A percentile compares a stretch with the other conserved stretches of the same genome.
These are phyloP conservation scores for Russula emetica DNA, from an alignment of 768 basidiomycete species.

Conservation along the genomic window DNA sequence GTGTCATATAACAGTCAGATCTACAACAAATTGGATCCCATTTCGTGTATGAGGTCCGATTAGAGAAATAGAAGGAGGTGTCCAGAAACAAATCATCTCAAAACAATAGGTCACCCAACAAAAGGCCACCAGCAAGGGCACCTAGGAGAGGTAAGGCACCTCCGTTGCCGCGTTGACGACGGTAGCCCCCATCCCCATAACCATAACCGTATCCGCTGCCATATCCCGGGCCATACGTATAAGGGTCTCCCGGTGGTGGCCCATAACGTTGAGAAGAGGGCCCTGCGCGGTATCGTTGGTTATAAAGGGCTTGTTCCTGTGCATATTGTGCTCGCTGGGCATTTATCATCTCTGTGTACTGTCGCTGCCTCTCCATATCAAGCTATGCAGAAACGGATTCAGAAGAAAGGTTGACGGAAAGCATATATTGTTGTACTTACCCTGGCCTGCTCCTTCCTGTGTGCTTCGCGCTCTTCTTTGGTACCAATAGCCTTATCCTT, in stretches of 20 bases:
- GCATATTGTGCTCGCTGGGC: slow-evolving; percentile 12
- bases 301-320: slow-evolving; percentile 2
- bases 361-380: slow-evolving; percentile 15
- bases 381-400: slow-evolving; percentile 11
- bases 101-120: slow-evolving; percentile 23
- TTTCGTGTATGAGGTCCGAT: too few species aligned
- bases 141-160: slow-evolving; percentile 35
- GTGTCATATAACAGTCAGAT: neutral
- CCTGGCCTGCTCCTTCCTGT: slow-evolving; percentile 35
- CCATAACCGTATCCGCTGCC: slow-evolving; percentile 26
- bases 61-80: neutral
- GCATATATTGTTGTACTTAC: slow-evolving; percentile 25
- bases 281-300: neutral
- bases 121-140: slow-evolving; percentile 38
- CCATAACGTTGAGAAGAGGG: slow-evolving; percentile 27
- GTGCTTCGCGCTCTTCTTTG: slow-evolving; percentile 57
- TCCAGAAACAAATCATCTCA: slow-evolving; percentile 6
- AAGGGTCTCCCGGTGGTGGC: slow-evolving; percentile 31
- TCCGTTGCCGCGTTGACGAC: neutral
- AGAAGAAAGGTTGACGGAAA: neutral
- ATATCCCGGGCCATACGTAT: slow-evolving; percentile 14
- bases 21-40: neutral
- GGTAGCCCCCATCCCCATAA: slow-evolving; percentile 8
- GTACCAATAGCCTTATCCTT: slow-evolving; percentile 63
- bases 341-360: slow-evolving; percentile 1